Evolutionary conservation across 768 basidiomycete species (phyloP).

Genomic region (Auriscalpium microsporum): DNA sequence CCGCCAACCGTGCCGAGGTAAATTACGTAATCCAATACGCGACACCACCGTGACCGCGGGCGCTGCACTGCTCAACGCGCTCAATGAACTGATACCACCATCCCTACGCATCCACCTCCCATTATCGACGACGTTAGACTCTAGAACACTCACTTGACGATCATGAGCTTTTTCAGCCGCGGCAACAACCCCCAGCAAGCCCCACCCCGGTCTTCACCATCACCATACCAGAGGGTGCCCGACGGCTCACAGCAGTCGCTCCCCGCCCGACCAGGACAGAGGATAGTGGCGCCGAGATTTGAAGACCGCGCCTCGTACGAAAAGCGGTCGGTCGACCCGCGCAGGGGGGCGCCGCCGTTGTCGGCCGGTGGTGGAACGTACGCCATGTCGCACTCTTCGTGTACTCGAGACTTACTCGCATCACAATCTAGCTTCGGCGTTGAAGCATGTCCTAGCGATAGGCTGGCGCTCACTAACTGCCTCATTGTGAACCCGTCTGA

Average conservation of each 20-base stretch:
- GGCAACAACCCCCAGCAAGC: neutral
- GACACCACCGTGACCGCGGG: neutral
- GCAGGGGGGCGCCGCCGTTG: slow-evolving; percentile 8
- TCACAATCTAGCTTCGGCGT: slow-evolving; percentile 18
- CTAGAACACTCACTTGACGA: no score
- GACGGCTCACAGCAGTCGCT: slow-evolving; percentile 9
- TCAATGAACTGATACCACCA: no score
- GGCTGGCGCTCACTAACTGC: slow-evolving; percentile 71
- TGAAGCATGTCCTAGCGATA: slow-evolving; percentile 19
- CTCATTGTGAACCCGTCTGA: slow-evolving; percentile 73
- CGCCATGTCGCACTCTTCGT: neutral
- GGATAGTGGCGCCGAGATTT: slow-evolving; percentile 18
- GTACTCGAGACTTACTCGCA: neutral
- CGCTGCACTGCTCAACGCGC: no score
- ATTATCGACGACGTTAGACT: no score
- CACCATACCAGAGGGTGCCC: slow-evolving; percentile 12
- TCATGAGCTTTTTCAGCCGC: slow-evolving; percentile 14
- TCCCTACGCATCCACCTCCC: no score
- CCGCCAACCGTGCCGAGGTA: no score
- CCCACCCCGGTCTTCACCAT: slow-evolving; percentile 3
- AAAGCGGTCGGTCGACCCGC: slow-evolving; percentile 18
- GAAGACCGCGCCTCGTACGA: slow-evolving; percentile 23
- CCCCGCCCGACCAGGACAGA: slow-evolving; percentile 7
- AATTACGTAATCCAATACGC: neutral
- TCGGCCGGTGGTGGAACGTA: slow-evolving; percentile 15